phyloP scores from a whole-genome alignment of 768 basidiomycete species.

The Leucocoprinus birnbaumii region DNA sequence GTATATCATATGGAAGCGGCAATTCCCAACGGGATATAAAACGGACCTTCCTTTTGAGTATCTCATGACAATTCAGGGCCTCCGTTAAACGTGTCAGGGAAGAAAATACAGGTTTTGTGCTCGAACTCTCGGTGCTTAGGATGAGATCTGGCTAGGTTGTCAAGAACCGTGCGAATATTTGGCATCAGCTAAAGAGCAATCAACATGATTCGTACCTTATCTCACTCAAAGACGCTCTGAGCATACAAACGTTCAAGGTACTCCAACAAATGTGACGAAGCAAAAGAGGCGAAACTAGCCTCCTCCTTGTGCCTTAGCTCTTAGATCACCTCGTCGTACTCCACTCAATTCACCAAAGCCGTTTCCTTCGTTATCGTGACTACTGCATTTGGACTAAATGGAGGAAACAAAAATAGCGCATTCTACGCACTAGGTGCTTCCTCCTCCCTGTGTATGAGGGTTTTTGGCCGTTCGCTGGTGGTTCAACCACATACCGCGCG shows the following conservation, averaged over 20 bases:
- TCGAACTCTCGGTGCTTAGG: no score
- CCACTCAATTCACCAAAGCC: background rate
- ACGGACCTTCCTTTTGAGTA: background rate
- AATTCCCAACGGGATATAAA: background rate
- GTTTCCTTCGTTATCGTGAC: no score
- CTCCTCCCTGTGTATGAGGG: constrained; percentile 23
- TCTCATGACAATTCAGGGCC: background rate
- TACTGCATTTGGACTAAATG: background rate
- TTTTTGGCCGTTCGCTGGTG: constrained; percentile 39
- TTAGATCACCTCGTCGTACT: background rate
- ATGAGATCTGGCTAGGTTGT: no score
- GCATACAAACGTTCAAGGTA: background rate
- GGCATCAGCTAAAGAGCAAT: no score
- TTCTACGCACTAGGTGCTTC: background rate
- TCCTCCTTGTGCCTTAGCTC: background rate
- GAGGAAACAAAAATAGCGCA: constrained; percentile 19
- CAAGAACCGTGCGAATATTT: no score
- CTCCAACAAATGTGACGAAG: background rate
- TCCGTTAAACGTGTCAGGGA: no score
- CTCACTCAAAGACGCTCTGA: no score
- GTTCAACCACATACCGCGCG: constrained; percentile 11
- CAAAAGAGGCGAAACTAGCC: no score
- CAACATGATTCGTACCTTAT: no score
- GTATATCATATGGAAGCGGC: background rate
- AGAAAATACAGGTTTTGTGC: no score